Conservation (phyloP, 441 rosid species). For the Erodium trifolium region DNA sequence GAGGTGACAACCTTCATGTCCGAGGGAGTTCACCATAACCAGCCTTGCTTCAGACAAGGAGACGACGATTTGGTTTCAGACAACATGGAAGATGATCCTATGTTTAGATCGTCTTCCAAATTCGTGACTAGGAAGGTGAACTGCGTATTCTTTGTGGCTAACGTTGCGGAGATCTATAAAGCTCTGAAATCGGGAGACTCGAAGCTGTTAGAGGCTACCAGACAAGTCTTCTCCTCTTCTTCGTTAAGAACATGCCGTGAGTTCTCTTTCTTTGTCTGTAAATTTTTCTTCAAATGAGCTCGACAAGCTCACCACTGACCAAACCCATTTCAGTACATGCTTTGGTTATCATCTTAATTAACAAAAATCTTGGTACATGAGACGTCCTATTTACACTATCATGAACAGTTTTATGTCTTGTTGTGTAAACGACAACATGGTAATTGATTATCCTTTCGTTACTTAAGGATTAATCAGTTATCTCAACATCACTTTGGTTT, state of each 20-base stretch:
- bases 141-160: constrained; percentile 39
- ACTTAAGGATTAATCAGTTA: no score
- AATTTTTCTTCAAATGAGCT: background rate
- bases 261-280: constrained; percentile 14
- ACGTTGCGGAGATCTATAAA: constrained; percentile 35
- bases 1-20: constrained; percentile 45
- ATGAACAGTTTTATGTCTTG: background rate
- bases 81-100: constrained; percentile 16
- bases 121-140: constrained; percentile 39
- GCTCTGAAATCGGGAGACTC: constrained; percentile 37
- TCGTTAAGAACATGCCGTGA: constrained; percentile 46
- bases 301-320: no score
- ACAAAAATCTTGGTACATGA: background rate
- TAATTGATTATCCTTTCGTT: background rate
- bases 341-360: background rate
- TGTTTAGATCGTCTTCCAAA: constrained; percentile 26
- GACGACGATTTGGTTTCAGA: constrained; percentile 20
- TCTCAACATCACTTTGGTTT: no score
- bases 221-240: constrained; percentile 34
- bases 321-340: background rate
- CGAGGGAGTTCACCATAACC: constrained; percentile 51
- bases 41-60: constrained; percentile 34
- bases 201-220: constrained; percentile 37
- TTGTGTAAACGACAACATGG: background rate
- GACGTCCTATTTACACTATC: background rate